Evolutionary conservation across 495 filamentous ascomycete genomes (phyloP), one percentile per base, ranked within the genome.

Genomic region (Mytilinidion resinicola): DNA sequence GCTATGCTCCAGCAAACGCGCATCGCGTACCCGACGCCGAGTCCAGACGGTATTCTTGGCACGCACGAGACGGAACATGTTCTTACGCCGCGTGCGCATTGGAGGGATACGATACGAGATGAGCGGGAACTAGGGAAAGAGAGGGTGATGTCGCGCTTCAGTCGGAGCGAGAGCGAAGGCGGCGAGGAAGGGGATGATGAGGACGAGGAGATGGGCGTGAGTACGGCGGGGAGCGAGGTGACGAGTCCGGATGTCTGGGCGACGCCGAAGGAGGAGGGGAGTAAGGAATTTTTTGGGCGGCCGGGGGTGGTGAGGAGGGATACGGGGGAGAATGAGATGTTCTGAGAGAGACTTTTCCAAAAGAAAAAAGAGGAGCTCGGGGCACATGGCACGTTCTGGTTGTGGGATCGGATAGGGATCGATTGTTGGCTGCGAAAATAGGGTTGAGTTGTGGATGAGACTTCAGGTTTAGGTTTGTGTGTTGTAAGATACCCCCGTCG

Each of bases 261-360:
- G 7, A 67, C 64, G 50, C 64, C 64, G 37, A 67, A 57, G 54
- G 64, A 67, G 53, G 60, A 61, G 50, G 46, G n/a, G 4, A 55
- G 42, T 12, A 17, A 12, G 25, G 50, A 33, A n/a, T 53, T 53
- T 41, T 53, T 53, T 38, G 10, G 49, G 10, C 34, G 49, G 19
- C 11, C 17, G 19, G 49, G 9, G 21, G 25, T 4, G 3, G 17
- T 48, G 44, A 20, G 44, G 19, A 25, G 46, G 46, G 21, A 49
- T 42, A 8, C 12, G 20, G 46, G 33, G 46, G 46, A 20, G 44
- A 10, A 48, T 49, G 46, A 49, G 46, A 21, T 20, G 46, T 10
- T 7, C 2, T 25, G 44, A 48, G 5, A 11, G 44, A 20, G 44
- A 48, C 30, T 1, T 15, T 20, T n/a, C n/a, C n/a, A n/a, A n/a